Conservation (phyloP, 2,329 filamentous ascomycete genomes). For the Trichoderma sp. region DNA sequence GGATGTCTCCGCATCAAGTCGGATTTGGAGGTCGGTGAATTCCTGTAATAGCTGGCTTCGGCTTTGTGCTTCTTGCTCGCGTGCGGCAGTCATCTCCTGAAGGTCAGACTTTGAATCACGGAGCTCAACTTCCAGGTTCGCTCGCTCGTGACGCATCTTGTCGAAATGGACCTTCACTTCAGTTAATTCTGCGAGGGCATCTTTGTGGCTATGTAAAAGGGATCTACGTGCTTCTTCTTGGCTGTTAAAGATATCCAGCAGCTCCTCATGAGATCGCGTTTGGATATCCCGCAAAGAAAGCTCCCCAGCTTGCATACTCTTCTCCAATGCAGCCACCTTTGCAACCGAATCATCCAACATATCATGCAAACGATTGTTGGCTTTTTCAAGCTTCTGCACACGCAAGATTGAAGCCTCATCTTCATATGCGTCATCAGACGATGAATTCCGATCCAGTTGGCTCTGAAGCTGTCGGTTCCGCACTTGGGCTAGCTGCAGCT, state of each 20-base stretch:
- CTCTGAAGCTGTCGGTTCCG: constrained; percentile 90
- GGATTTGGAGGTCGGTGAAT: constrained; percentile 90
- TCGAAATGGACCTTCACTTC: constrained; percentile 88
- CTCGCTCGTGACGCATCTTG: constrained; percentile 78
- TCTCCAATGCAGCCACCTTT: constrained; percentile 88
- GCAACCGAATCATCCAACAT: constrained; percentile 92
- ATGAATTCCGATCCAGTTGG: constrained; percentile 72
- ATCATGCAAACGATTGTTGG: constrained; percentile 87
- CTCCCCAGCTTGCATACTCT: constrained; percentile 82
- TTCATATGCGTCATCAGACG: constrained; percentile 64
- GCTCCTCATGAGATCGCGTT: constrained; percentile 89
- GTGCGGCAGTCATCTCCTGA: constrained; percentile 73
- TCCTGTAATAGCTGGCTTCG: constrained; percentile 88
- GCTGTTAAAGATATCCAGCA: constrained; percentile 87
- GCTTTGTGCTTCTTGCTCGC: constrained; percentile 85
- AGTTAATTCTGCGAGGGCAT: constrained; percentile 78
- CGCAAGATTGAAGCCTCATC: constrained; percentile 78
- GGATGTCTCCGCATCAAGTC: constrained; percentile 84
- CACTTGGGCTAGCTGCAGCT: constrained; percentile 92
- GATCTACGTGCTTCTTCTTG: constrained; percentile 87
- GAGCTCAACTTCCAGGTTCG: constrained; percentile 79
- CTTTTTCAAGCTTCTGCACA: constrained; percentile 88
- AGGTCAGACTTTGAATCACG: constrained; percentile 82
- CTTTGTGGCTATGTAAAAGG: constrained; percentile 81
- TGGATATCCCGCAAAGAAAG: constrained; percentile 88